Percentiles rank a stretch among this genome's conserved stretches.
phyloP scores from a whole-genome alignment of 768 basidiomycete genomes.

The Mycena floridula region DNA sequence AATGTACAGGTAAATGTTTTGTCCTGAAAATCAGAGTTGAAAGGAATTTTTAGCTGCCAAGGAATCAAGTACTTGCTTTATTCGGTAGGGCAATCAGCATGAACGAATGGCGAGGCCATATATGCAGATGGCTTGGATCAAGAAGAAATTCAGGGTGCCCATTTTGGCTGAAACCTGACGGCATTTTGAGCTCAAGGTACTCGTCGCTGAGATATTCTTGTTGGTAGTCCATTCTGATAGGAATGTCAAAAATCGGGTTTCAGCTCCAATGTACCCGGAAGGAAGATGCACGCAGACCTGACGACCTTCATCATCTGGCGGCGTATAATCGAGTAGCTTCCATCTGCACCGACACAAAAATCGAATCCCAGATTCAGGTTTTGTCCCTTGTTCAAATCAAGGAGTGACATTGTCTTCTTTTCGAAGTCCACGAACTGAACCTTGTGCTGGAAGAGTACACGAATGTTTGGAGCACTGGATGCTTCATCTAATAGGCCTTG shows the following conservation, averaged over 20 bases:
- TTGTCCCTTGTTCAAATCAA: constrained; percentile 35
- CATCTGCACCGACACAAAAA: constrained; percentile 89
- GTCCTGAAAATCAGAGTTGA: constrained; percentile 48
- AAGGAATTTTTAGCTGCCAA: constrained; percentile 2
- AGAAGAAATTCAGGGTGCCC: constrained; percentile 72
- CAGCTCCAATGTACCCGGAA: constrained; percentile 14
- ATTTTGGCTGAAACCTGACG: constrained; percentile 58
- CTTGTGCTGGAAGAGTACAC: constrained; percentile 76
- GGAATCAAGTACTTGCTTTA: constrained; percentile 52
- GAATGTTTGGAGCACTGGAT: constrained; percentile 54
- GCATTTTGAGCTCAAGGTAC: constrained; percentile 96
- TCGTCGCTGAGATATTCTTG: constrained; percentile 95
- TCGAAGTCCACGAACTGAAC: constrained; percentile 74
- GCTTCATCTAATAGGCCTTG: constrained; percentile 77
- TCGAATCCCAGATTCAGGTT: constrained; percentile 54
- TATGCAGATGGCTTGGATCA: constrained; percentile 95
- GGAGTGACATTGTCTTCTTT: constrained; percentile 45
- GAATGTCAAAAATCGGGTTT: constrained; percentile 3
- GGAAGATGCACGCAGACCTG: constrained; percentile 49
- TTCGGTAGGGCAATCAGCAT: constrained; percentile 99
- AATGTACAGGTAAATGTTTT: constrained; percentile 96
- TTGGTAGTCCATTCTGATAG: constrained; percentile 83
- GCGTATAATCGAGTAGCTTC: constrained; percentile 87
- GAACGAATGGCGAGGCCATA: constrained; percentile 98
- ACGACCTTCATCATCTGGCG: constrained; percentile 93